Conservation (phyloP, 1,284 basidiomycete genomes). For the Laetiporus sulphureus region DNA sequence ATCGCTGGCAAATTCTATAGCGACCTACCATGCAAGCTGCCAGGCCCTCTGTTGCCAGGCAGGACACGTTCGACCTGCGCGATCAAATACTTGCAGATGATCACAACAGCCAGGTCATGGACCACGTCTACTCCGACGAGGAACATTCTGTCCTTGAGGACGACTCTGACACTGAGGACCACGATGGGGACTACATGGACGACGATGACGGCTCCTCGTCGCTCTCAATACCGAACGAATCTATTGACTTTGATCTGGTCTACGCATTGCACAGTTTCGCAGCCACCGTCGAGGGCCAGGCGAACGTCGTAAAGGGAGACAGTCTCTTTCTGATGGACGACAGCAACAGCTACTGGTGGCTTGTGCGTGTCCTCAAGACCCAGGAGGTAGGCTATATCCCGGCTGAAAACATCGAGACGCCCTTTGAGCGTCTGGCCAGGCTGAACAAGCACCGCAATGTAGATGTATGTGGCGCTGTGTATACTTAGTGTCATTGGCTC, state of each 20-base stretch:
- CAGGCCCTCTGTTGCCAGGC: no score
- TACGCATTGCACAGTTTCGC: slow-evolving; percentile 91
- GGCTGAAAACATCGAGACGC: slow-evolving; percentile 98
- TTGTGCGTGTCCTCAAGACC: slow-evolving; percentile 92
- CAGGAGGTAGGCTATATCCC: slow-evolving; percentile 99
- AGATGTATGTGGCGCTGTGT: slow-evolving; percentile 75
- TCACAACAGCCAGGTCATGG: slow-evolving; percentile 41
- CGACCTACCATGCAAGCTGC: no score
- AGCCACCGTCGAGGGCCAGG: slow-evolving; percentile 94
- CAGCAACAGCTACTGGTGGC: slow-evolving; percentile 98
- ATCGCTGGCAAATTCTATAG: no score
- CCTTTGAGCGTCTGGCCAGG: slow-evolving; percentile 91
- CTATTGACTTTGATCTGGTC: slow-evolving; percentile 86
- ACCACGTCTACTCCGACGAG: slow-evolving; percentile 50
- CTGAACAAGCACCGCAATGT: slow-evolving; percentile 98
- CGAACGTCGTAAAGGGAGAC: slow-evolving; percentile 94
- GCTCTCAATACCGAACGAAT: slow-evolving; percentile 83
- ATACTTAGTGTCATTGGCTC: not conserved
- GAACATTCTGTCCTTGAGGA: slow-evolving; percentile 75
- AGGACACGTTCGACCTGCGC: slow-evolving; percentile 68
- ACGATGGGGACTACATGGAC: slow-evolving; percentile 57
- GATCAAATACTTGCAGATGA: slow-evolving; percentile 61
- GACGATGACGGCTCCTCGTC: slow-evolving; percentile 72
- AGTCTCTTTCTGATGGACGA: slow-evolving; percentile 92
- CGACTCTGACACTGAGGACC: slow-evolving; percentile 65